A percentile compares a stretch with the other conserved stretches of the same genome.
Evolutionary conservation across 306 rosid genomes (phyloP).

Genomic region (Medicago lupulina): DNA sequence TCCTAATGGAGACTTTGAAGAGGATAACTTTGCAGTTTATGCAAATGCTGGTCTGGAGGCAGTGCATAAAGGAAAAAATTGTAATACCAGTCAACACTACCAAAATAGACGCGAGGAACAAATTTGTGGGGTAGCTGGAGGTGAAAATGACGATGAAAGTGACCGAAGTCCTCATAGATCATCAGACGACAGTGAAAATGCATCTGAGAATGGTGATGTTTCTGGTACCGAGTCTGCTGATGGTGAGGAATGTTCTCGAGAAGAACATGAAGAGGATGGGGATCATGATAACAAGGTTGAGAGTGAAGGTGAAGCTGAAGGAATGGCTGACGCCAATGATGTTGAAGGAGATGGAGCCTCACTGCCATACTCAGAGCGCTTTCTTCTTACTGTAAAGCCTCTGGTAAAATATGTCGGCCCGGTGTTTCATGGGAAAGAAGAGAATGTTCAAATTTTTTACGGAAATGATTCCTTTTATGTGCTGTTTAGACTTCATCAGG

Average conservation of each 20-base stretch:
- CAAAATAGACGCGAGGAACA: slow-evolving; percentile 66
- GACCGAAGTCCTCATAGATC: slow-evolving; percentile 95
- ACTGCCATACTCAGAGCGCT: slow-evolving; percentile 77
- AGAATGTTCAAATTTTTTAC: slow-evolving; percentile 70
- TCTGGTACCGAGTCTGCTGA: slow-evolving; percentile 94
- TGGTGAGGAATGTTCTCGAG: slow-evolving; percentile 93
- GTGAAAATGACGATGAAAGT: slow-evolving; percentile 84
- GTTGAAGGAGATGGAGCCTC: slow-evolving; percentile 87
- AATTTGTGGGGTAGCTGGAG: slow-evolving; percentile 72
- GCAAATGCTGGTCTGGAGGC: slow-evolving; percentile 63
- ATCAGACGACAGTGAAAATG: slow-evolving; percentile 93
- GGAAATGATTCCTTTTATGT: slow-evolving; percentile 97
- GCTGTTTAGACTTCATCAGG: slow-evolving; percentile 95
- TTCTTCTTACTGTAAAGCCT: slow-evolving; percentile 84
- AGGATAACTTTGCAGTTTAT: slow-evolving; percentile 88
- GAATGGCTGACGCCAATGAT: slow-evolving; percentile 91
- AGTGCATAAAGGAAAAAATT: slow-evolving; percentile 58
- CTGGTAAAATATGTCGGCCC: slow-evolving; percentile 79
- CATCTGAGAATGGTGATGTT: slow-evolving; percentile 83
- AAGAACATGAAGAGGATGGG: slow-evolving; percentile 82
- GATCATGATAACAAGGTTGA: slow-evolving; percentile 80
- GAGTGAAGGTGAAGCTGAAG: slow-evolving; percentile 99
- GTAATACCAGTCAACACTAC: slow-evolving; percentile 58
- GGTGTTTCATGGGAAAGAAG: slow-evolving; percentile 62
- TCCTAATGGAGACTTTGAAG: slow-evolving; percentile 96